These are phyloP conservation scores for Juglanconis juglandina DNA, from an alignment of 2,329 filamentous ascomycete genomes.

Conservation along the genomic window DNA sequence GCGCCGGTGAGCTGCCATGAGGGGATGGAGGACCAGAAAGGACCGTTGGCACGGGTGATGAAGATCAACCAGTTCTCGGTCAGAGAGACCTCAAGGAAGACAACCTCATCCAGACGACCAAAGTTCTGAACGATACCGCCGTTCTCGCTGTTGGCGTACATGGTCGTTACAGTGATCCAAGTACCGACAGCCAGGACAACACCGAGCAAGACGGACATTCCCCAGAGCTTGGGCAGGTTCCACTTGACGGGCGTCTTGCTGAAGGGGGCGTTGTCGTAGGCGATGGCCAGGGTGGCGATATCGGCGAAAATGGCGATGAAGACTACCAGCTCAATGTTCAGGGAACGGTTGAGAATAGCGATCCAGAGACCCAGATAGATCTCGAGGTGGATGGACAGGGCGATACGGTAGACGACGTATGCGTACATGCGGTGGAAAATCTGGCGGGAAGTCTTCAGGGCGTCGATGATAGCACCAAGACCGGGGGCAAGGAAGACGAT, in stretches of 20 bases:
- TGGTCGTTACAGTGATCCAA: slow-evolving; percentile 86
- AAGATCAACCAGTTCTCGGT: slow-evolving; percentile 97
- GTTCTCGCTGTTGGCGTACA: slow-evolving; percentile 64
- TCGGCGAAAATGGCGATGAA: slow-evolving; percentile 95
- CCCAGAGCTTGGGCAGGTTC: slow-evolving; percentile 93
- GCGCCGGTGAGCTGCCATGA: slow-evolving; percentile 81
- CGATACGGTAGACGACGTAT: slow-evolving; percentile 93
- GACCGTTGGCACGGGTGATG: slow-evolving; percentile 88
- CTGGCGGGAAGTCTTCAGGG: slow-evolving; percentile 86
- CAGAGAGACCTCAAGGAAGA: slow-evolving; percentile 87
- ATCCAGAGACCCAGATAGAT: slow-evolving; percentile 93
- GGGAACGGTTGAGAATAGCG: slow-evolving; percentile 75
- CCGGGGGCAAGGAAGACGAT: slow-evolving; percentile 91
- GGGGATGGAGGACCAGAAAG: slow-evolving; percentile 85
- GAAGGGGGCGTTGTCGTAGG: slow-evolving; percentile 89
- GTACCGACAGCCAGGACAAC: slow-evolving; percentile 77
- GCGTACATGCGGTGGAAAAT: slow-evolving; percentile 98
- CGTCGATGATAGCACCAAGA: slow-evolving; percentile 88
- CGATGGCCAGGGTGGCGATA: slow-evolving; percentile 86
- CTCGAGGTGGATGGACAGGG: slow-evolving; percentile 84
- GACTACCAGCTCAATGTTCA: slow-evolving; percentile 84
- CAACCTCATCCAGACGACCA: slow-evolving; percentile 73
- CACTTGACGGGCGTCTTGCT: slow-evolving; percentile 86
- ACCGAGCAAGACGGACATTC: slow-evolving; percentile 82
- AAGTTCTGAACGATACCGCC: slow-evolving; percentile 89